Percentiles rank a stretch among this genome's conserved stretches.
These are phyloP conservation scores for Annona cherimola DNA, from an alignment of 164 flowering plant genomes.

Conservation along the genomic window DNA sequence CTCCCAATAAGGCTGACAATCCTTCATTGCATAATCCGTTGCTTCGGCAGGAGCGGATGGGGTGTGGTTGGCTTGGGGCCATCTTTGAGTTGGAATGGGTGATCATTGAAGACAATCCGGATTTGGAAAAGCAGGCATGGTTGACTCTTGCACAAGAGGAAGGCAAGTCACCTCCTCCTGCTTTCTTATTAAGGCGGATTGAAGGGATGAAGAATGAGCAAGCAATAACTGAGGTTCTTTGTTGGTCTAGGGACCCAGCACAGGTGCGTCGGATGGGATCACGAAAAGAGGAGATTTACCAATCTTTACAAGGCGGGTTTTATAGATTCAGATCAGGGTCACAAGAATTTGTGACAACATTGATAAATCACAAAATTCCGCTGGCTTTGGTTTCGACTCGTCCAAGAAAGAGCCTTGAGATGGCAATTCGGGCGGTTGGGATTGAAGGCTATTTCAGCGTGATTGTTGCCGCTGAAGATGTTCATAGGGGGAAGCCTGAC, in stretches of 20 bases:
- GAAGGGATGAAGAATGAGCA: slow-evolving; percentile 99
- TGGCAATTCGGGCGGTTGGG: slow-evolving; percentile 57
- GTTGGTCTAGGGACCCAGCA: slow-evolving; percentile 89
- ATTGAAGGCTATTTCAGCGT: slow-evolving; percentile 64
- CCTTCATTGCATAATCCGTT: slow-evolving; percentile 82
- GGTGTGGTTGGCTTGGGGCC: slow-evolving; percentile 98
- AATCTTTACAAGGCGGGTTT: slow-evolving; percentile 67
- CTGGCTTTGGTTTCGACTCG: slow-evolving; percentile 92
- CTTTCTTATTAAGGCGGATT: slow-evolving; percentile 60
- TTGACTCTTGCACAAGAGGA: slow-evolving; percentile 76
- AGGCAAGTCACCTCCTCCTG: slow-evolving; percentile 77
- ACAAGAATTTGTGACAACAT: slow-evolving; percentile 61
- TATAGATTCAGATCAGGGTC: slow-evolving; percentile 70
- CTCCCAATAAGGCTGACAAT: slow-evolving; percentile 71
- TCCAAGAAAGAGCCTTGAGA: slow-evolving; percentile 57
- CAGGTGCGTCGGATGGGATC: slow-evolving; percentile 62
- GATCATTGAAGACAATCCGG: slow-evolving; percentile 69
- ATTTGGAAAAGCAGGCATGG: slow-evolving; percentile 89
- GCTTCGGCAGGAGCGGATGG: slow-evolving; percentile 89
- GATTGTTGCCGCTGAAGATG: slow-evolving; percentile 87
- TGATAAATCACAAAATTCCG: slow-evolving; percentile 81
- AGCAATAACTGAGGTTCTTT: slow-evolving; percentile 87
- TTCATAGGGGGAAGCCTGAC: slow-evolving; percentile 90
- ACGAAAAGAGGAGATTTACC: slow-evolving; percentile 81
- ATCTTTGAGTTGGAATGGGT: slow-evolving; percentile 99